A percentile compares a stretch with the other conserved stretches of the same genome.
Conservation (phyloP, 1,139 yeast genomes). For the Ashbya aceris region DNA sequence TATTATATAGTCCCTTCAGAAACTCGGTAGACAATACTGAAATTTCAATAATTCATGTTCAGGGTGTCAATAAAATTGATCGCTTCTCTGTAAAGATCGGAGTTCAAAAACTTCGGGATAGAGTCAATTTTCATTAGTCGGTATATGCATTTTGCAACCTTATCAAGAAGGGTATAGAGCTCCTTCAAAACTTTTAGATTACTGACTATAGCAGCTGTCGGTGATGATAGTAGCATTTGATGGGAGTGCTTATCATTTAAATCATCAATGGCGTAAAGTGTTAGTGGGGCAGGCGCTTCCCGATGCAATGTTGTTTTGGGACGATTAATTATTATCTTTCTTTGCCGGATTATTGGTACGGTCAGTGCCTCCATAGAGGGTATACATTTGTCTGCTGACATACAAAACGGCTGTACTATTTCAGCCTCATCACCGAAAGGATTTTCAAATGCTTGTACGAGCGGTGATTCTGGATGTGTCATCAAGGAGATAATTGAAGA, state of each 20-base stretch:
- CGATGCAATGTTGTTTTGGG: not conserved
- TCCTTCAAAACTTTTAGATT: conserved; percentile 33
- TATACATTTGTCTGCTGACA: not conserved
- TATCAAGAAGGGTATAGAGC: conserved; percentile 34
- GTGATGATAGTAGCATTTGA: not conserved
- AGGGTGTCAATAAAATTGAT: conserved; percentile 4
- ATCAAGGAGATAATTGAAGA: conserved; percentile 40
- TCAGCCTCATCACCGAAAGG: not conserved
- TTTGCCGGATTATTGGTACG: not conserved
- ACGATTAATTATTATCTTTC: too few species aligned
- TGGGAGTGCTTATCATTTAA: not conserved
- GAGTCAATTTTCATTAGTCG: conserved; percentile 66
- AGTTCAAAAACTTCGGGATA: conserved; percentile 54
- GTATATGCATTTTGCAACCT: conserved; percentile 41
- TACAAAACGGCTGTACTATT: not conserved
- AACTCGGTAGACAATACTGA: not conserved
- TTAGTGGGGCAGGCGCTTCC: not conserved
- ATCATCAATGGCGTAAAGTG: not conserved
- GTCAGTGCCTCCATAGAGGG: not conserved
- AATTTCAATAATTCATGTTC: not conserved
- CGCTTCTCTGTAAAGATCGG: conserved; percentile 32
- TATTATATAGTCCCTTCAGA: conserved; percentile 2
- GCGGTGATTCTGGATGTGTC: conserved; percentile 32
- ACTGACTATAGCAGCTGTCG: conserved; percentile 3
- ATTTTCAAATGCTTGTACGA: not conserved